Evolutionary conservation across 1,139 yeast species (phyloP), one percentile per base, ranked within the genome.

Genomic region (Taphrina flavorubra): DNA sequence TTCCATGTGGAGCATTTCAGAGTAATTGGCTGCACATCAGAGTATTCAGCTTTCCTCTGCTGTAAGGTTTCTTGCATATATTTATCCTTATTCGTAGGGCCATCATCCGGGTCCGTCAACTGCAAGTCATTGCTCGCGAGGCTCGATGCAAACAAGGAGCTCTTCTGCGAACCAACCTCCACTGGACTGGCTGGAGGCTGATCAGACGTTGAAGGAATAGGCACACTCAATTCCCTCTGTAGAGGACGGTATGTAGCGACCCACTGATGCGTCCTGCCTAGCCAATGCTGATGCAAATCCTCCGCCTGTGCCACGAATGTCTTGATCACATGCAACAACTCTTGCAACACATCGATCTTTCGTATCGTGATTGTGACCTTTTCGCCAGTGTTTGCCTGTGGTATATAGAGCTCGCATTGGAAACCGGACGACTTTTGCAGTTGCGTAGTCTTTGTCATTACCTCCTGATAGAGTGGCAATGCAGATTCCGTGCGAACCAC

Each of bases 1-100:
- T 63, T 63, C 67, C 67, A 63, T 25, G 67, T 63, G 11, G 67
- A 42, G 18, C 67, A 63, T 8, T 47, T 46, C 13, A 63, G 37
- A 6, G 31, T 40, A 36, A 62, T 18, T 10, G 36, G 4, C 37
- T 53, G 66, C 13, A 46, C 20, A 20, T 62, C 66, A 4, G 49
- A 31, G 16, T 51, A 62, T 31, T 62, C 66, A 13, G 47, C 18
- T 11, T 47, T 39, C 16, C 66, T 14, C 18, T 31, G 20, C 7
- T 53, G 34, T 18, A 62, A 14, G 20, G 40, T 36, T 6, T 39
- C 34, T 11, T 42, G 51, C 36, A 62, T 18, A 36, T 39, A 40
- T 25, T 51, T 53, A 20, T 60, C 57, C 39, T 60, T 60, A 53
- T 44, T 44, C 14, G 53, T 49, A 6, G 31, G 13, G 8, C 36